Evolutionary conservation across 1,284 basidiomycete genomes (phyloP), one percentile per base, ranked within the genome.

Genomic region (Porodaedalea pini): DNA sequence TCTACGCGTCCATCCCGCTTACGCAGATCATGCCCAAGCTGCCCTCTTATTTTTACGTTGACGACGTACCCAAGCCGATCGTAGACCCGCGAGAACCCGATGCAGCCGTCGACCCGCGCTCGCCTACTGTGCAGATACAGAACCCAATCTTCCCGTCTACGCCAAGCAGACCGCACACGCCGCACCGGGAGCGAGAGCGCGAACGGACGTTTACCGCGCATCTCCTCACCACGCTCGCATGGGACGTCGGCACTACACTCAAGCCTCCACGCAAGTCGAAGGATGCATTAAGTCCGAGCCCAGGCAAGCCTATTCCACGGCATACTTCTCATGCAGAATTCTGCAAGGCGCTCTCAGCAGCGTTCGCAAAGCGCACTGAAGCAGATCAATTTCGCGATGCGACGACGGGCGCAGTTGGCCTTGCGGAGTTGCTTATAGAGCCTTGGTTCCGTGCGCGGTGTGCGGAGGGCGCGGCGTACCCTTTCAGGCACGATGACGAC

Each of bases 1-100:
- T 90, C 57, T 73, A 87, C 36, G 73, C 85, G 10, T 88, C 87
- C 21, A 73, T 90, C 36, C 86, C 87, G 0, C 78, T 90, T 54
- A 73, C 81, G 39, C 74, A 77, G 25, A 69, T 90, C 58, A 70
- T 90, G 56, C 75, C 79, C 60, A 81, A 79, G 64, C 76, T 90
- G 31, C 88, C 87, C 0, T 83, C 83, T 8, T 90, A 88, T 66
- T 86, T 88, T 68, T 72, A 86, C 49, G 73, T 72, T 58, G 69
- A 71, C 55, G 27, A 31, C 31, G 31, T 51, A 29, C 47, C 52
- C 7, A 37, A 41, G 17, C n/a, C 44, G 1, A 27, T 54, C 15
- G 32, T 34, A 17, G 54, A 47, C 23, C 48, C 54, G 17, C 23
- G 45, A n/a, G 58, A 60, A 32, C 49, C 54, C 17, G 50, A 48